Base-by-base conservation (phyloP, 192 early-diverging fungal species). In the Coemansia sp. region DNA sequence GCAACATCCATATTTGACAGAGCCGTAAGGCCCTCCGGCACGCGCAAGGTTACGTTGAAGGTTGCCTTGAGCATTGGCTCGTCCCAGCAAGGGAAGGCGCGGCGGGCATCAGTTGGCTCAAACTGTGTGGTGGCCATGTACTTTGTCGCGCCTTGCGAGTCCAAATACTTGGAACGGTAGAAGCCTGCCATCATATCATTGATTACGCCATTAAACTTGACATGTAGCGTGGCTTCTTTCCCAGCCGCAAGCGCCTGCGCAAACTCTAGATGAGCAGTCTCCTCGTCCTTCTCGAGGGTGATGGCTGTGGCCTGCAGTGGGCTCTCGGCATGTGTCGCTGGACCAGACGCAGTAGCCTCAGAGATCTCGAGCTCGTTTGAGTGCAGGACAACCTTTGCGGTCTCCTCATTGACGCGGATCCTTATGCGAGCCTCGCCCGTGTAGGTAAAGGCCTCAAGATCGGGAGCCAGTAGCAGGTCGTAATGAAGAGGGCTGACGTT, bases 41-140 rank as follows among this genome's bases (percentile, higher is more conserved):
- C 92, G 42, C 88, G 84, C 62, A 98, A 83, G 4, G 90, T 93
- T 42, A 96, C 86, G 67, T 95, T 92, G 60, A 97, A 99, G 0
- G 92, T 95, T 29, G 96, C 94, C 84, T 99, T 99, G 52, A 93
- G 86, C 61, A 88, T 86, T 32, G 97, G 97, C 84, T 98, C 97
- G 80, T 99, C 96, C 89, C 90, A 97, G 56, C 56, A 57, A 3
- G 56, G 56, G 78, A 98, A 91, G 17, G 91, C 90, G 31, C 92
- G 87, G 61, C 96, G 90, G 27, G 91, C 91, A 72, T 95, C 90
- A 21, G 93, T 95, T 9, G 94, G 86, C 85, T 97, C 94, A 68
- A 97, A 99, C 75, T 99, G 96, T 6, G 97, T 98, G 7, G 91
- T 91, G 8, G 92, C 94, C 69, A 98, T 84, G 75, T 90, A 87